Evolutionary conservation across 768 basidiomycete genomes (phyloP), one percentile per base, ranked within the genome.

Genomic region (Lentinus brumalis): DNA sequence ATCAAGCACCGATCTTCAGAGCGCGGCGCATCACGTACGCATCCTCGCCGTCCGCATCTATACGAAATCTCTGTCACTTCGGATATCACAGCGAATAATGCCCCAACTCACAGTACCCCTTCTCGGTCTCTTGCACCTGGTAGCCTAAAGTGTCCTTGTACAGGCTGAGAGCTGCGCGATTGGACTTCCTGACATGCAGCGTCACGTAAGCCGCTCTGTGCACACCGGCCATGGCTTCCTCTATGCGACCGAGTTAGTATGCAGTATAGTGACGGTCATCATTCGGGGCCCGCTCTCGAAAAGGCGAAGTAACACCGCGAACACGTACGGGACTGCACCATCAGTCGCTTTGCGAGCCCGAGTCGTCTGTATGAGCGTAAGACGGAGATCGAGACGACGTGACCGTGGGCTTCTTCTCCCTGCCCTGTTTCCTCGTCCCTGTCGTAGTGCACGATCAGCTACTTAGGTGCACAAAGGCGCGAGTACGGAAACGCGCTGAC

Each of bases 331-430:
- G 91, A 90, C 32, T 90, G 86, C 15, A 91, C 65, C 94, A 96
- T 96, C 31, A 97, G 77, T 70, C 91, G 92, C 76, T 93, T 94
- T 7, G 95, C 94, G 2, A 97, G 74, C 12, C 95, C 94, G 7
- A 96, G 79, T n/a, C 94, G 82, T 46, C 95, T 80, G 69, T 96
- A 92, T 14, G 90, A 85, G 57, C 94, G 83, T 18, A 96, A 77
- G 3, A 97, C 94, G 0, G 93, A 95, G 69, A 97, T 96, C 14
- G 94, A 96, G n/a, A 93, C 96, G 71, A 97, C 91, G 67, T 97
- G 94, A 0, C 94, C 94, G 61, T 93, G 89, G 0, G 83, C 79
- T 18, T 83, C 81, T 18, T 80, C 78, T 2, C 81, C 79, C 38
- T 86, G 83, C 53, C 88, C 76, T 16, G 74, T 71, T 7, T 82